Conservation (phyloP, 495 filamentous ascomycete genomes). For the Chaetomidium leptoderma region DNA sequence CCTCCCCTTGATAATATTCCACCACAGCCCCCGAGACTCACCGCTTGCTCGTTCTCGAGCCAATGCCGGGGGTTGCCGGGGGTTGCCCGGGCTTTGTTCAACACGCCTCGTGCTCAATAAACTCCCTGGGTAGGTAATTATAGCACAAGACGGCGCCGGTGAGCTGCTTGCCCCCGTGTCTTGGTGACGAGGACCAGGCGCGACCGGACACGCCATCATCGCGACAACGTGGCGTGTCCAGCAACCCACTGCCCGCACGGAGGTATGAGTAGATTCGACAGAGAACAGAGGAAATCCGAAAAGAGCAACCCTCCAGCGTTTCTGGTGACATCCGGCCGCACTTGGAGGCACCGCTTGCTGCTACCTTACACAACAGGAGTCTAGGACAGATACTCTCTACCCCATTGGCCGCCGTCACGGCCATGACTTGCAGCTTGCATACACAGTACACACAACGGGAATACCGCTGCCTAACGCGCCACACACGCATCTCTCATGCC, state of each 20-base stretch:
- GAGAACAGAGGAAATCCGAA: too few relatives aligned
- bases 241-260: too few relatives aligned
- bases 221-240: background rate
- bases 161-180: background rate
- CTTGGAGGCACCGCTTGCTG: background rate
- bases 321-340: background rate
- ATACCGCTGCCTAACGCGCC: too few relatives aligned
- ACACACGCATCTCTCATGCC: too few relatives aligned
- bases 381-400: background rate
- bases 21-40: conserved; percentile 3
- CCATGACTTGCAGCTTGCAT: background rate
- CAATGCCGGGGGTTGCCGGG: background rate
- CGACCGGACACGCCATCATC: background rate
- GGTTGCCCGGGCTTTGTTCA: background rate
- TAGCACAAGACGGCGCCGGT: background rate
- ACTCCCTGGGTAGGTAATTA: background rate
- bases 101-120: background rate
- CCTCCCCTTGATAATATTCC: background rate
- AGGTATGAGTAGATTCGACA: too few relatives aligned
- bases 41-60: conserved; percentile 1
- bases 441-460: too few relatives aligned
- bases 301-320: background rate
- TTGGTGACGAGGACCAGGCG: background rate
- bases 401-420: background rate
- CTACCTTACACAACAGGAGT: background rate